phyloP scores from a whole-genome alignment of 2,329 filamentous ascomycete species.

The Parastagonospora nodorum region DNA sequence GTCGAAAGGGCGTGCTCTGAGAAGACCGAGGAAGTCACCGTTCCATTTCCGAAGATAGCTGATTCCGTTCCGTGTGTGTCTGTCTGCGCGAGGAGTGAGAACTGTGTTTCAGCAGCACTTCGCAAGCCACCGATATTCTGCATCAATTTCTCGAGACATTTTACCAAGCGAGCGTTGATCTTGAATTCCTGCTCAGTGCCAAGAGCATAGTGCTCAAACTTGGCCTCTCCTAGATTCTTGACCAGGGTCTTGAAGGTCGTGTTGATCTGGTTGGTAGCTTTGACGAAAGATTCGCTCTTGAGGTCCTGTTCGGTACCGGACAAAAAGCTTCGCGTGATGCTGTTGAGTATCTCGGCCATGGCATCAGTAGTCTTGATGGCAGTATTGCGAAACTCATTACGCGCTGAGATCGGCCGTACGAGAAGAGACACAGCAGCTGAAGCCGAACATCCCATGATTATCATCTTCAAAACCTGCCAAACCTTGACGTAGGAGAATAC shows the following conservation, averaged over 20 bases:
- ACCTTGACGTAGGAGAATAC: slow-evolving; percentile 83
- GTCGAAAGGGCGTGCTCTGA: slow-evolving; percentile 27
- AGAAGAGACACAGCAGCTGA: slow-evolving; percentile 62
- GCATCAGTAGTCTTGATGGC: slow-evolving; percentile 75
- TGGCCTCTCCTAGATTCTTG: slow-evolving; percentile 81
- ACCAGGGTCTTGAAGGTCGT: slow-evolving; percentile 71
- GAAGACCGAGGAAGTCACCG: slow-evolving; percentile 28
- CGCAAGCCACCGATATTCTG: slow-evolving; percentile 89
- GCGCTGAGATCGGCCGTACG: slow-evolving; percentile 78
- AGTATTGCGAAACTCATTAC: slow-evolving; percentile 72
- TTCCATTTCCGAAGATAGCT: slow-evolving; percentile 19
- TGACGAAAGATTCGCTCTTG: slow-evolving; percentile 66
- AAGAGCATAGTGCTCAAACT: slow-evolving; percentile 83
- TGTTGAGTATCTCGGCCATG: slow-evolving; percentile 78
- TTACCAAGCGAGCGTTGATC: slow-evolving; percentile 78
- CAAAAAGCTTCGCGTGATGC: slow-evolving; percentile 82
- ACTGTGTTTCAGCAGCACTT: slow-evolving; percentile 88
- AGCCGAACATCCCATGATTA: slow-evolving; percentile 62
- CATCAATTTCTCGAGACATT: slow-evolving; percentile 81
- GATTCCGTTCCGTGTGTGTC: slow-evolving; percentile 23
- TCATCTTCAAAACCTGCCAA: slow-evolving; percentile 66
- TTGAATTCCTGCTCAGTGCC: slow-evolving; percentile 80
- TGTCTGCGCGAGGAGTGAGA: slow-evolving; percentile 75
- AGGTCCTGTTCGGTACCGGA: slow-evolving; percentile 82
- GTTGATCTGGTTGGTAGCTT: slow-evolving; percentile 67